A percentile compares a stretch with the other conserved stretches of the same genome.
These are phyloP conservation scores for Talaromyces sp. DNA, from an alignment of 2,329 filamentous ascomycete genomes.

Conservation along the genomic window DNA sequence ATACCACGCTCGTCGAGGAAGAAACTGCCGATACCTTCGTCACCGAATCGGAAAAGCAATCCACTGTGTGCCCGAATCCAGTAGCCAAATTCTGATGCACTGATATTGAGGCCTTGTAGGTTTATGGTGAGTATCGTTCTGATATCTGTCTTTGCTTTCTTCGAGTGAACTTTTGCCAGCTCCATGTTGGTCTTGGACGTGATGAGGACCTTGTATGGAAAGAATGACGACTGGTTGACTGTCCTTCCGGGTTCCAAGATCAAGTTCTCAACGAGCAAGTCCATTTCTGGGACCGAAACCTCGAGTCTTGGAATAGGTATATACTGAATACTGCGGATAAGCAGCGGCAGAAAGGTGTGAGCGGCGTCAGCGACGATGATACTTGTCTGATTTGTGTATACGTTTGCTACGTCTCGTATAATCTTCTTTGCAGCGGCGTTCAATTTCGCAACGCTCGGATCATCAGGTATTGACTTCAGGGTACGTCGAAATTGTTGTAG, in stretches of 20 bases:
- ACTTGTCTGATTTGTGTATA: constrained; percentile 61
- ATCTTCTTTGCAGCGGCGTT: constrained; percentile 65
- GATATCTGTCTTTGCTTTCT: constrained; percentile 61
- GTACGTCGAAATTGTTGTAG: constrained; percentile 67
- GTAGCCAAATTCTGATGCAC: constrained; percentile 84
- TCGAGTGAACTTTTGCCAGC: constrained; percentile 71
- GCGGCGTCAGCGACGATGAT: constrained; percentile 72
- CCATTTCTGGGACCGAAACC: constrained; percentile 75
- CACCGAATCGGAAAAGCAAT: constrained; percentile 65
- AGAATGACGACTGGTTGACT: constrained; percentile 80
- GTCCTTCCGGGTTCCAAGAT: constrained; percentile 84
- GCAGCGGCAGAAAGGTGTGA: constrained; percentile 74
- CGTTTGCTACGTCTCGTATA: constrained; percentile 65
- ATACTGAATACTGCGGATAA: constrained; percentile 76
- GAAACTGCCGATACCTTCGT: constrained; percentile 83
- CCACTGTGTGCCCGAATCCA: constrained; percentile 79
- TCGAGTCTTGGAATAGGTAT: constrained; percentile 89
- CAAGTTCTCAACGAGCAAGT: constrained; percentile 84
- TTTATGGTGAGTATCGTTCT: constrained; percentile 74
- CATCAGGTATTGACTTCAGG: constrained; percentile 64
- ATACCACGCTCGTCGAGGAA: constrained; percentile 81
- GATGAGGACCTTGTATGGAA: constrained; percentile 77
- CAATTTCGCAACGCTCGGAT: constrained; percentile 69
- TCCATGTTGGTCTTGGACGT: constrained; percentile 85
- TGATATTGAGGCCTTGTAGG: constrained; percentile 76